Evolutionary conservation across 1,139 yeast species (phyloP).

Genomic region (Blastobotrys buckinghamii): DNA sequence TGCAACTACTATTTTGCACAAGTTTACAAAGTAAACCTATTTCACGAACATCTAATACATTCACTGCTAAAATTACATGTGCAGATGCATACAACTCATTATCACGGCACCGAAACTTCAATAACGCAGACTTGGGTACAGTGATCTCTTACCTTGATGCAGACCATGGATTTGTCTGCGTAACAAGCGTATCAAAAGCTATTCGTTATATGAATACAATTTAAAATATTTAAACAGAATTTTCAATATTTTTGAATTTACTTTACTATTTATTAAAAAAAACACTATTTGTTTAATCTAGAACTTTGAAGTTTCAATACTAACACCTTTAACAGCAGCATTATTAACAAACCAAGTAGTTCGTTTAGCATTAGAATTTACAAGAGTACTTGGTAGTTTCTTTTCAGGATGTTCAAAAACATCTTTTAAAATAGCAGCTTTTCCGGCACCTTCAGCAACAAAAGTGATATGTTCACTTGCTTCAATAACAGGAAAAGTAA

Average conservation of each 20-base stretch:
- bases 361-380: constrained; percentile 45
- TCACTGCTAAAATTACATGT: constrained; percentile 59
- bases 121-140: constrained; percentile 59
- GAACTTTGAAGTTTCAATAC: constrained; percentile 16
- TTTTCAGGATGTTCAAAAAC: constrained; percentile 54
- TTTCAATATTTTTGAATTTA: no score
- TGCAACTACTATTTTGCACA: constrained; percentile 77
- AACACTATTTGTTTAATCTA: constrained; percentile 3
- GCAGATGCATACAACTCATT: constrained; percentile 78
- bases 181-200: constrained; percentile 68
- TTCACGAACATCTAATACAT: neutral
- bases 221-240: no score
- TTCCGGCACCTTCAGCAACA: constrained; percentile 86
- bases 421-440: constrained; percentile 64
- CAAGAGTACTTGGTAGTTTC: constrained; percentile 66
- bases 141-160: constrained; percentile 64
- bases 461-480: constrained; percentile 59
- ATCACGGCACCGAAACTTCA: constrained; percentile 67
- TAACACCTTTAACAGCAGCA: constrained; percentile 62
- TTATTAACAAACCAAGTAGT: constrained; percentile 80
- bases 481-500: constrained; percentile 59
- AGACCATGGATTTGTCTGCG: constrained; percentile 68
- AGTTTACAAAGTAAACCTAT: constrained; percentile 42
- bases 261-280: neutral
- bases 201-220: constrained; percentile 56